phyloP scores from a whole-genome alignment of 805 yeast species.

The Kurtzmaniella fragi region DNA sequence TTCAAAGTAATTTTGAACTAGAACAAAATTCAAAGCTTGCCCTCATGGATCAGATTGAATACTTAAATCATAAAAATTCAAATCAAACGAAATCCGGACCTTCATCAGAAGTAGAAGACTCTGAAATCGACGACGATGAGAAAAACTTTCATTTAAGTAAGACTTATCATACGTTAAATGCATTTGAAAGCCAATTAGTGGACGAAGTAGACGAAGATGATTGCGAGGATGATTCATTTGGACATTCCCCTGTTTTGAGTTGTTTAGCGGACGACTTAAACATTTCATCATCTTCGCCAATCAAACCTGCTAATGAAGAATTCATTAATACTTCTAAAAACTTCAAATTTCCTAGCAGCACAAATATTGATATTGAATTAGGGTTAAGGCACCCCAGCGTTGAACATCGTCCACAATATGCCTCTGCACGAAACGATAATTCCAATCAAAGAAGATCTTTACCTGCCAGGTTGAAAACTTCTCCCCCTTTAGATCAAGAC shows the following conservation, averaged over 20 bases:
- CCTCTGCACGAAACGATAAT: constrained; percentile 8
- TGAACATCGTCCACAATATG: not conserved
- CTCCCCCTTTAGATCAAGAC: constrained; percentile 14
- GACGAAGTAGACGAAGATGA: constrained; percentile 9
- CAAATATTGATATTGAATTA: not conserved
- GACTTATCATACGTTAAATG: constrained; percentile 6
- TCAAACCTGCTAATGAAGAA: constrained; percentile 13
- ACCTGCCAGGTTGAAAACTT: constrained; percentile 24
- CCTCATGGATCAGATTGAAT: constrained; percentile 52
- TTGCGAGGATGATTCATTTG: constrained; percentile 1
- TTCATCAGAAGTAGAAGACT: not conserved
- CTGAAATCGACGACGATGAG: constrained; percentile 3
- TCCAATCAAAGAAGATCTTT: constrained; percentile 28
- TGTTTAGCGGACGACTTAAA: constrained; percentile 18
- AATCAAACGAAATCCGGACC: not conserved
- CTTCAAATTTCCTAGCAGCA: constrained; percentile 22
- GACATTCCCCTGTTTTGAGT: constrained; percentile 12
- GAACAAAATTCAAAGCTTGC: constrained; percentile 48
- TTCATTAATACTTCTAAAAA: constrained; percentile 16
- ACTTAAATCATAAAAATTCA: constrained; percentile 24
- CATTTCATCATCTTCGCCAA: constrained; percentile 23
- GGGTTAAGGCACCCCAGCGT: not conserved
- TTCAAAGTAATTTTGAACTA: constrained; percentile 47
- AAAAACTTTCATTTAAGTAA: constrained; percentile 1
- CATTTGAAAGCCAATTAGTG: constrained; percentile 5